Evolutionary conservation across 2,329 filamentous ascomycete species (phyloP), one percentile per base, ranked within the genome.

Genomic region (Pestalotiopsis sp.): DNA sequence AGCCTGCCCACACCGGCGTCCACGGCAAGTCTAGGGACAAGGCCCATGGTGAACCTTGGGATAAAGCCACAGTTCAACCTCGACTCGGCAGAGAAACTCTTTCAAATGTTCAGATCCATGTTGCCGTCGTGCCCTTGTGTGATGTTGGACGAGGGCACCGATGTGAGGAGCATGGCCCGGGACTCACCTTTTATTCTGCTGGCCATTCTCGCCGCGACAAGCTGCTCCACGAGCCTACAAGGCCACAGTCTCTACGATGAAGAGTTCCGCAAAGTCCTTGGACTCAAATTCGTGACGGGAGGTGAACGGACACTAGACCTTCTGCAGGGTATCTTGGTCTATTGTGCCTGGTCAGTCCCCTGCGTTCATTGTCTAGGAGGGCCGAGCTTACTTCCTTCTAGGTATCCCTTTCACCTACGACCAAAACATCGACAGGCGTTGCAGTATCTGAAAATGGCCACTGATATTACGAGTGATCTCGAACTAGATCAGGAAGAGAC

Each of bases 241-340:
- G 83, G 86, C 0, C 85, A 89, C 67, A 83, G 77, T 14, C 78
- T 87, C 2, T 88, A 90, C 59, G 87, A 89, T 36, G 84, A 86
- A 63, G 87, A 90, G 76, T 87, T 90, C 65, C 81, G 86, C 38
- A 88, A 88, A 73, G 81, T 87, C 0, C 72, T 89, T n/a, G 86
- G 83, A 1, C 78, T 87, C 59, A 89, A 87, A 74, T 85, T 88
- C 56, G 85, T 90, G 0, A 82, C 87, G 0, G 83, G 84, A 3
- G 87, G 87, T 0, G 87, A 90, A 78, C 83, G 86, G 68, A 87
- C 82, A 13, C 69, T 90, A 25, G 87, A 90, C 71, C 72, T 90
- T 17, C 75, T 90, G 1, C 85, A 89, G 70, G 87, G 87, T 3
- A 76, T 90, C 23, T 77, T 90, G 31, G 82, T 90, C 5, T 90